Conservation (phyloP, 2,329 filamentous ascomycete genomes). For the Paraconiothyrium brasiliense region DNA sequence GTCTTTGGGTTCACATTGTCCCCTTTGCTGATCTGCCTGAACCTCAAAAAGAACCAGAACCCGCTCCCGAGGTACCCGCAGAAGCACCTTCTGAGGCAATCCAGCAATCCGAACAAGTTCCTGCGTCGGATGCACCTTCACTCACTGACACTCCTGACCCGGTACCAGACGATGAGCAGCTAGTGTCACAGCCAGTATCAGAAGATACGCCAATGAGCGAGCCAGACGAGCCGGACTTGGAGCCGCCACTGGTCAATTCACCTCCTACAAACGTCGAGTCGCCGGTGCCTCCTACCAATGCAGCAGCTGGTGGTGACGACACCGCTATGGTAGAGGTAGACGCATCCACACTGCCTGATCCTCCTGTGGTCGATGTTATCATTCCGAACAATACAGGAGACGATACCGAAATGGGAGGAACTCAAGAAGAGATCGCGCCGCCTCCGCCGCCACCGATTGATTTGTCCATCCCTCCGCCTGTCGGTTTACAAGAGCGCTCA, state of each 20-base stretch:
- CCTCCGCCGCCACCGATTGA: conserved; percentile 29
- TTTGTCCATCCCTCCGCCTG: conserved; percentile 28
- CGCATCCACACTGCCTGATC: conserved; percentile 25
- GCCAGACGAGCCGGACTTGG: conserved; percentile 36
- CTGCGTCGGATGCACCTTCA: conserved; percentile 10
- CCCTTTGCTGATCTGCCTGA: conserved; percentile 43
- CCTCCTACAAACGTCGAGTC: conserved; percentile 18
- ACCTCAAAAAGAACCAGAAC: conserved; percentile 32
- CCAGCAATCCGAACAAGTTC: not conserved
- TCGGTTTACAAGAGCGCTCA: conserved; percentile 19
- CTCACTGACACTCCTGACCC: conserved; percentile 8
- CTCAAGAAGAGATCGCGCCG: conserved; percentile 39
- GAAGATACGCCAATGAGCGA: conserved; percentile 53
- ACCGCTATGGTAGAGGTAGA: conserved; percentile 38
- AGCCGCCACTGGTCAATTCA: conserved; percentile 13
- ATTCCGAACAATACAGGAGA: conserved; percentile 23
- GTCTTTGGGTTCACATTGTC: conserved; percentile 48
- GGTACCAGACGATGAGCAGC: conserved; percentile 12
- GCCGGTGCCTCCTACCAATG: conserved; percentile 1
- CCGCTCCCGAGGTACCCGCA: conserved; percentile 5
- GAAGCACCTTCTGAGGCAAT: conserved; percentile 3
- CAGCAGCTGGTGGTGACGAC: conserved; percentile 23
- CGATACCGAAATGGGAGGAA: conserved; percentile 51
- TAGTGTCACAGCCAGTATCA: conserved; percentile 21
- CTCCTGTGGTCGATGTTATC: conserved; percentile 34